Evolutionary conservation across 148 eudicot genomes (phyloP).

Genomic region (Rhododendron kiyosumense): DNA sequence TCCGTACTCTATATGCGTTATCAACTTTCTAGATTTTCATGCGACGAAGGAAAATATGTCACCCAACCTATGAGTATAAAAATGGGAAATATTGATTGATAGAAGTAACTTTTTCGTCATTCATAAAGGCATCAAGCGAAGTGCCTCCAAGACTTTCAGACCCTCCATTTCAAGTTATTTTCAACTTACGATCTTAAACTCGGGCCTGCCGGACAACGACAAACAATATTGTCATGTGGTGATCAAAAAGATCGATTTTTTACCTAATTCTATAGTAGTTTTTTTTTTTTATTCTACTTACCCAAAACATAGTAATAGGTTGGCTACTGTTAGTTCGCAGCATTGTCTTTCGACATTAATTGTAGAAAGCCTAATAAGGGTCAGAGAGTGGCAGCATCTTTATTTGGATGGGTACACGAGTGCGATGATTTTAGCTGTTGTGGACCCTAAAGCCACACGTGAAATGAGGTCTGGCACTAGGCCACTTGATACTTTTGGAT

Average conservation of each 20-base stretch:
- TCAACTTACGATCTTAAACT: background rate
- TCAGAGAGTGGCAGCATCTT: background rate
- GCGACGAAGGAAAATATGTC: background rate
- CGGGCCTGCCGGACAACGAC: background rate
- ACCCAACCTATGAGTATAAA: background rate
- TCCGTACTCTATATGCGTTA: no score
- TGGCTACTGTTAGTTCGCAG: background rate
- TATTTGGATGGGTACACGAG: slow-evolving; percentile 20
- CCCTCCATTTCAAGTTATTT: background rate
- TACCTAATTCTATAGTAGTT: background rate
- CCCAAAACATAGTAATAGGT: no score
- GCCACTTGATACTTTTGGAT: background rate
- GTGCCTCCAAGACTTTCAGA: background rate
- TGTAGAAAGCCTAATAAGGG: background rate
- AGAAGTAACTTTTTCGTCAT: background rate
- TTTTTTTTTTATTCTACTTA: no score
- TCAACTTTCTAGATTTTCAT: background rate
- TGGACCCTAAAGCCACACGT: slow-evolving; percentile 41
- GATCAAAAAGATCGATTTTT: background rate
- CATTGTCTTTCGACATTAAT: background rate
- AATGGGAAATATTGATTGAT: background rate
- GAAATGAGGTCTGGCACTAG: slow-evolving; percentile 17
- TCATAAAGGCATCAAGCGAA: background rate
- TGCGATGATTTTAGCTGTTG: slow-evolving; percentile 26
- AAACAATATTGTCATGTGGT: background rate